Base-by-base conservation (phyloP, 352 stramenopile genomes). In the Globisporangium parvum region DNA sequence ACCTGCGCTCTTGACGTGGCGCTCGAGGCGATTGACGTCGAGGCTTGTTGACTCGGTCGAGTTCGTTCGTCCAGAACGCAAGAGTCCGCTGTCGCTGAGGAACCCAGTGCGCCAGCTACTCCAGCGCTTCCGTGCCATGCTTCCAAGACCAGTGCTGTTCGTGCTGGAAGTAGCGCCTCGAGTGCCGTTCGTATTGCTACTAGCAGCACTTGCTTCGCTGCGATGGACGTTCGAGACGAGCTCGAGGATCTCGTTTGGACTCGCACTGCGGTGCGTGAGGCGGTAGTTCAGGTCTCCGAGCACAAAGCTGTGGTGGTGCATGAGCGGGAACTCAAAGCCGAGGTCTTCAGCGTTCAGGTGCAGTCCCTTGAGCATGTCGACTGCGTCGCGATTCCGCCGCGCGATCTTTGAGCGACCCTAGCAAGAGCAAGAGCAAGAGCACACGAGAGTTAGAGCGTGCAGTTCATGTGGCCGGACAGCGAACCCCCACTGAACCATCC, bases 261-360 rank as follows among this genome's bases (percentile, higher is more conserved):
- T 78, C 2, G 77, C 81, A 20, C 73, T 64, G 10, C 66, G 67
- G 45, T 88, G 70, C 42, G 70, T 82, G 12, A 96, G 67, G 11
- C 88, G 81, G 65, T 96, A 97, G 69, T 97, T 97, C 47, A 97
- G 72, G 60, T 97, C 88, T 14, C 88, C 88, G 20, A 97, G 65
- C 35, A 97, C 71, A 51, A 97, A 92, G 40, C 77, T 93, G 70
- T 96, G 84, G 62, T 96, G 84, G 58, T 93, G 80, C 54, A 93
- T 75, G 9, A 89, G 64, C 14, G 86, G 82, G 55, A 93, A 88
- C 67, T 96, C 87, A 39, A 95, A 91, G 24, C 80, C 81, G 15
- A 89, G 63, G 48, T 96, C 84, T 46, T 94, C 81, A 14, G 77
- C 56, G 53, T 91, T 89, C 47, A 96, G 56, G 55, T 91, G 77